Conservation (phyloP, 495 filamentous ascomycete genomes). For the Penicillium ucsense region DNA sequence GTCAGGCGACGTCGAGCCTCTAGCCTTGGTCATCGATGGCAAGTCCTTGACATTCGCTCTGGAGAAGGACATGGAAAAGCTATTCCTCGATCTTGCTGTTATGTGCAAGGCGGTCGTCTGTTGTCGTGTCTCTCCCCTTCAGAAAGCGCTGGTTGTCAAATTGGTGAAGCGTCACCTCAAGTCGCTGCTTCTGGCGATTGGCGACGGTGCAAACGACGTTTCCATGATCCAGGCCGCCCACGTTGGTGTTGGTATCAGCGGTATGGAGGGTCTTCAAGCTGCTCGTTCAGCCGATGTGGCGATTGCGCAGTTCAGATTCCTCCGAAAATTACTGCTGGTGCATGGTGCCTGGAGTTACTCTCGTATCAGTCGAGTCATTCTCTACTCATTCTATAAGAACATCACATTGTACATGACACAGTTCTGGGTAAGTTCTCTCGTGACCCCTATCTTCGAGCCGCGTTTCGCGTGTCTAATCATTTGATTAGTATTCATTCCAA, state of each 20-base stretch:
- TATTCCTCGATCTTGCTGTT: conserved; percentile 87
- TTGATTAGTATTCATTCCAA: conserved; percentile 78
- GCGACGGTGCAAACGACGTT: conserved; percentile 97
- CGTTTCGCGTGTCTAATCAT: conserved; percentile 21
- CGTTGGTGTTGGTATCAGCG: conserved; percentile 96
- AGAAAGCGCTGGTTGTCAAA: conserved; percentile 97
- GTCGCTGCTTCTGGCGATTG: conserved; percentile 87
- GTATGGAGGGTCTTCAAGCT: conserved; percentile 96
- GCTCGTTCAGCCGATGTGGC: conserved; percentile 92
- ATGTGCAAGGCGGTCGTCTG: conserved; percentile 98
- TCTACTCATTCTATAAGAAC: conserved; percentile 99
- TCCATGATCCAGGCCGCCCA: conserved; percentile 99
- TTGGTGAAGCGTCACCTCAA: conserved; percentile 94
- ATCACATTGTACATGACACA: conserved; percentile 98
- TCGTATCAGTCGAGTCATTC: conserved; percentile 87
- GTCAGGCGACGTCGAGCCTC: conserved; percentile 69
- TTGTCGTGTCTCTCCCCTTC: conserved; percentile 97
- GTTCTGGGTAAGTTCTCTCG: conserved; percentile 70
- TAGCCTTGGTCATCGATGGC: conserved; percentile 96
- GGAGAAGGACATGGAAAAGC: conserved; percentile 87
- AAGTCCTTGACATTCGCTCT: conserved; percentile 90
- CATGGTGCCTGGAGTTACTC: conserved; percentile 98
- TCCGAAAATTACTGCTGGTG: conserved; percentile 89
- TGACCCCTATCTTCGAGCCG: neutral
- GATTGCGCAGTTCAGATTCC: conserved; percentile 92